Evolutionary conservation across 306 rosid genomes (phyloP).

Genomic region (Myrica gale): DNA sequence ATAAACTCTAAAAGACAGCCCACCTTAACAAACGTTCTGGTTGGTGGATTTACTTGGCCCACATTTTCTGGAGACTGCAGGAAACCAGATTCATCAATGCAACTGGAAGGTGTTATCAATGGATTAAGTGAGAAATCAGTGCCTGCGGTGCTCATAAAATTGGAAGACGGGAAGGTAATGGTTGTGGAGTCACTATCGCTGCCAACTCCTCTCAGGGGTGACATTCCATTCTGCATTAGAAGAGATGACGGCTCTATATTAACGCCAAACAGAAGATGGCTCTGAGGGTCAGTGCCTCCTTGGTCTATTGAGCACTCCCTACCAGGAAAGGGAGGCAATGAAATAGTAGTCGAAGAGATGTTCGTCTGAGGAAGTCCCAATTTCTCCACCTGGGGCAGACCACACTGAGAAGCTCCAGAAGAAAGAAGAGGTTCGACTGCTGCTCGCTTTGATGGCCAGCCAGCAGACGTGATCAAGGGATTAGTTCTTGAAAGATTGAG

Average conservation of each 20-base stretch:
- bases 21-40: conserved; percentile 89
- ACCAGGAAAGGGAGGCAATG: conserved; percentile 96
- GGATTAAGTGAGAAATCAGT: conserved; percentile 58
- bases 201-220: conserved; percentile 64
- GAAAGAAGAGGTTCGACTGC: conserved; percentile 80
- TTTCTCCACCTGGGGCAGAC: conserved; percentile 67
- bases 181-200: conserved; percentile 48
- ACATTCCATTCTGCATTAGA: conserved; percentile 74
- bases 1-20: conserved; percentile 21
- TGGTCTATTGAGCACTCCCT: conserved; percentile 85
- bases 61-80: conserved; percentile 59
- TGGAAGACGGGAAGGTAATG: conserved; percentile 64
- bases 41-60: conserved; percentile 60
- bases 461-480: conserved; percentile 56
- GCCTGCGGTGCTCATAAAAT: conserved; percentile 60
- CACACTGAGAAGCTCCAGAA: conserved; percentile 66
- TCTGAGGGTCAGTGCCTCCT: conserved; percentile 80
- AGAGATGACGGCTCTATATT: conserved; percentile 85
- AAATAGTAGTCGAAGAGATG: conserved; percentile 51
- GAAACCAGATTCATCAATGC: conserved; percentile 68
- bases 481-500: conserved; percentile 58
- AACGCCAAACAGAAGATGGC: conserved; percentile 86
- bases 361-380: conserved; percentile 57
- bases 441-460: conserved; percentile 81
- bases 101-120: conserved; percentile 53